Base-by-base conservation (phyloP, 306 rosid genomes). In the Trifolium dubium region DNA sequence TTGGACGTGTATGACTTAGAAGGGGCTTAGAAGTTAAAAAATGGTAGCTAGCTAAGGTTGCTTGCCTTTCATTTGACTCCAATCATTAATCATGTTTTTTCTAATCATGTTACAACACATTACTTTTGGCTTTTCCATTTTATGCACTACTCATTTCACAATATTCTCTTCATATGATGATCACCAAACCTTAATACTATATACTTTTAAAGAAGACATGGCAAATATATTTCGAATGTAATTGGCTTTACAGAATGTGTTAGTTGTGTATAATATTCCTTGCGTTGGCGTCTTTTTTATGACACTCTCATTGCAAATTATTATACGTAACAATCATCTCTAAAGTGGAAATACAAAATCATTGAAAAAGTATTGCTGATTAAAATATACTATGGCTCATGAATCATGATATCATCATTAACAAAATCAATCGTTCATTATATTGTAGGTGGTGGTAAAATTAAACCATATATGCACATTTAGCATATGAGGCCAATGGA, bases 51-150 rank as follows among this genome's bases (percentile, higher is more conserved):
- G 23, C 23, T 23, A 23, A 23, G 82, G 56, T 83, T 88, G 88
- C 92, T 85, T 88, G 92, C 86, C 92, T 82, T 88, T 86, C 78
- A 88, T 88, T 75, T 80, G 90, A 86, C 90, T 88, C 87, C 82
- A 81, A 79, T 88, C 78, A 82, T 86, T 85, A 84, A 77, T 83
- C 89, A 72, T 78, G n/a, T 40, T 66, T 66, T 15, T 59, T 73
- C 76, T 71, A 79, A 83, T 84, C 82, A 79, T 74, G 14, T 28
- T 75, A 64, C 17, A 3, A 18, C 69, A 17, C 43, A 46, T 58
- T 76, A 39, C 63, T 59, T 72, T 82, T 35, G 14, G 37, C 43
- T 77, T 41, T 59, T 8, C 67, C 76, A 31, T 68, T 61, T 62
- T 44, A 60, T 72, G 13, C 9, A 54, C 64, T 54, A 46, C 8